Conservation (phyloP, 371 early-diverging fungal species). For the Encephalitozoon romaleae region DNA sequence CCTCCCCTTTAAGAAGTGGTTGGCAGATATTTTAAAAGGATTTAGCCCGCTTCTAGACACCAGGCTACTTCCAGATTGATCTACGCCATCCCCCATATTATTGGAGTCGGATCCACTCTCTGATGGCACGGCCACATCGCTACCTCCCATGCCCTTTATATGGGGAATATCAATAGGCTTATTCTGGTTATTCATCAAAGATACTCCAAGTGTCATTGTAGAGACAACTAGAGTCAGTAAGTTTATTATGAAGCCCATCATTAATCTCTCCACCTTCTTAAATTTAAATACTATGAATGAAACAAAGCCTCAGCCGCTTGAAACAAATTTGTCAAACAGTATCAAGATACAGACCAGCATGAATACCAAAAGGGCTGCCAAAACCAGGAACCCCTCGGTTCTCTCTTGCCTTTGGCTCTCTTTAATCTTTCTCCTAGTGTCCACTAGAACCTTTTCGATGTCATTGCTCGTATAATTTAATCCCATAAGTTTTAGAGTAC, state of each 20-base stretch:
- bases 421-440: slow-evolving; percentile 38
- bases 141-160: background rate
- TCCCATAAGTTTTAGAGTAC: slow-evolving; percentile 52
- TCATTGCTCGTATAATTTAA: slow-evolving; percentile 51
- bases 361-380: slow-evolving; percentile 10
- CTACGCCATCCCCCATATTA: background rate
- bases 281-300: background rate
- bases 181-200: background rate
- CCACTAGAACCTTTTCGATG: slow-evolving; percentile 43
- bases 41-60: background rate
- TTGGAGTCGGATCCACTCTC: background rate
- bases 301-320: background rate
- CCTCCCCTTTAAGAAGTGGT: background rate
- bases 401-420: slow-evolving; percentile 27
- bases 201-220: background rate
- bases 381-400: slow-evolving; percentile 16
- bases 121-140: background rate
- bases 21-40: background rate
- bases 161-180: background rate
- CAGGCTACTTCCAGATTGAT: background rate
- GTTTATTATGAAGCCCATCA: background rate
- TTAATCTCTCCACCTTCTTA: background rate
- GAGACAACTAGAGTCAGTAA: background rate
- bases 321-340: slow-evolving; percentile 31
- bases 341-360: slow-evolving; percentile 25